Evolutionary conservation across 2,329 filamentous ascomycete genomes (phyloP), one percentile per base, ranked within the genome.

Genomic region (Sclerotinia spermophila): DNA sequence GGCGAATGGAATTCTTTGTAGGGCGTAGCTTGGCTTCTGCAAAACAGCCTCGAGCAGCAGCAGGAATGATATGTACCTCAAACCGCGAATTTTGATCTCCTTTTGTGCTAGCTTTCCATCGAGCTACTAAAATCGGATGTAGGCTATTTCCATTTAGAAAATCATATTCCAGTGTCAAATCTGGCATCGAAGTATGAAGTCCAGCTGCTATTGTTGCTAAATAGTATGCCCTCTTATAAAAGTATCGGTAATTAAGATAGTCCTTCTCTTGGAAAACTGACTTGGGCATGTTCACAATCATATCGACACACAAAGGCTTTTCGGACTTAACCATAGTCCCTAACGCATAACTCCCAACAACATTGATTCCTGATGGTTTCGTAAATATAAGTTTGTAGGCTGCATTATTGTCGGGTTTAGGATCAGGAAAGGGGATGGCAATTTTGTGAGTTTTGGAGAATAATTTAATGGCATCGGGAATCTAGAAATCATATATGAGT

Each of bases 171-270:
- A 92, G 76, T 21, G 86, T 84, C 0, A 83, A 82, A 24, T 85
- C 80, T 5, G 82, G 82, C 60, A 89, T 81, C 5, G 86, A 82
- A 51, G 86, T 83, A 74, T 89, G 88, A 67, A 98, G 83, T 6
- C 87, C 89, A 42, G 88, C 89, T 21, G 93, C 89, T 70, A 98
- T 83, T 74, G 92, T 93, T 45, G 94, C 93, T 66, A 98, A 83
- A 78, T 96, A 98, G 81, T 95, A 98, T 19, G 96, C 92, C 73
- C 94, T 86, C 78, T 97, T 96, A 82, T 97, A 94, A 79, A 97
- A 97, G 82, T 97, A 98, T 72, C 96, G 89, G 83, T 96, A 86
- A 80, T 97, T 94, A 65, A 94, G 85, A 79, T 95, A 97, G 81
- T 99, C 96, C 81, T 98, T 98, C 59, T 96, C 92, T 78, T 97